Evolutionary conservation across 1,139 yeast genomes (phyloP), one percentile per base, ranked within the genome.

Genomic region (Pichia sp.): DNA sequence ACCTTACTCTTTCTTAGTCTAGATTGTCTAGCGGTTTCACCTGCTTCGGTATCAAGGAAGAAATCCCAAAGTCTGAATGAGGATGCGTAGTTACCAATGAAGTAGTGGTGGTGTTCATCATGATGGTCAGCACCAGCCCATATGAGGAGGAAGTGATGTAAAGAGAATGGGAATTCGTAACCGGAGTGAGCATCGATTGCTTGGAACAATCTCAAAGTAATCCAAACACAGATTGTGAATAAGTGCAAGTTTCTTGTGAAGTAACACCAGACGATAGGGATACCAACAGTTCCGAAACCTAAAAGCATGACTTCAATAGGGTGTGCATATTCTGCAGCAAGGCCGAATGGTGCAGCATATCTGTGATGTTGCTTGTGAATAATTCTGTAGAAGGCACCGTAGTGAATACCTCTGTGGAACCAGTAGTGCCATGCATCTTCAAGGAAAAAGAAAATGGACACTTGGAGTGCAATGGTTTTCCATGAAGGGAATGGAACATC

Each of bases 101-200:
- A 88, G 63, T 79, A 86, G 57, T 85, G 94, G 60, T 88, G 97
- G 60, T 88, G 97, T 57, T 84, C 86, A 58, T 88, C 97, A 58
- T 88, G 97, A 61, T 88, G 97, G 53, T 85, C 96, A 16, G 97
- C 96, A 41, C 97, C 97, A 14, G 97, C 94, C 97, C 97, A 88
- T 63, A 88, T 73, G 25, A 96, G 96, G 41, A 88, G 58, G 62
- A 87, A 77, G 55, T 87, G 85, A 64, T 85, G 88, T 56, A 88
- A 71, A 6, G 96, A 85, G 87, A 94, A 81, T 39, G 97, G 96
- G 73, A 88, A 88, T 55, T 88, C 96, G 62, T 88, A 88, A 40
- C 97, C 97, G 2, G 96, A 86, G 60, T 88, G 97, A 22, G 96
- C 82, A 59, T 88, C 97, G 39, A 88, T 87, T 8, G 97, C 97